phyloP scores from a whole-genome alignment of 805 yeast genomes.

The Wickerhamiella sergipiensis region DNA sequence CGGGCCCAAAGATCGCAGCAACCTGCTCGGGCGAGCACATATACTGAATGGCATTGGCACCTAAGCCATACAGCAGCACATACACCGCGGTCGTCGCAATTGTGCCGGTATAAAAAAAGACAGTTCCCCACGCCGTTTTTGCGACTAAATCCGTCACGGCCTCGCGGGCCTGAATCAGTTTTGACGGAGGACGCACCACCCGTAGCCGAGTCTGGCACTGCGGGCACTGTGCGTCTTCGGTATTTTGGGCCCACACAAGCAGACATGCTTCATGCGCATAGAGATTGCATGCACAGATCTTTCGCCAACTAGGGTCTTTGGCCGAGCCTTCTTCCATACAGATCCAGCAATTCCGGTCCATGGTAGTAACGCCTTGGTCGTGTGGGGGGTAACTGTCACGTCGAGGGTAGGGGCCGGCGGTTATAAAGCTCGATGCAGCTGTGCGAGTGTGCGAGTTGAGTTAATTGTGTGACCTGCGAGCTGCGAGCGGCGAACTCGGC shows the following conservation, averaged over 20 bases:
- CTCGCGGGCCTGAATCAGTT: neutral
- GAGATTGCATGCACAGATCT: conserved; percentile 34
- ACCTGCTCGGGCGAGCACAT: conserved; percentile 21
- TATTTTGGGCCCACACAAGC: conserved; percentile 28
- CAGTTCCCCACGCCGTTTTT: conserved; percentile 4
- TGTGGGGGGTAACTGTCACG: neutral
- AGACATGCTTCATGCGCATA: conserved; percentile 35
- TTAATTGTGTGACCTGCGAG: too few relatives aligned
- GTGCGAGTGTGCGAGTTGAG: too few relatives aligned
- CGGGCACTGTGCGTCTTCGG: conserved; percentile 23
- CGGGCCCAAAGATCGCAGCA: conserved; percentile 13
- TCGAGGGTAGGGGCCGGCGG: neutral
- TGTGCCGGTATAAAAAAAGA: conserved; percentile 1
- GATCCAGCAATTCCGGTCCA: conserved; percentile 7
- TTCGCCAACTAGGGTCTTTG: conserved; percentile 27
- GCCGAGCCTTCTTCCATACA: neutral
- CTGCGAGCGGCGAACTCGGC: too few relatives aligned
- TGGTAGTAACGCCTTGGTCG: neutral
- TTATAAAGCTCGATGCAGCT: too few relatives aligned
- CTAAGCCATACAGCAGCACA: conserved; percentile 19
- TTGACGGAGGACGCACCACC: conserved; percentile 3
- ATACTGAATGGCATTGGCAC: conserved; percentile 18
- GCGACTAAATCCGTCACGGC: neutral
- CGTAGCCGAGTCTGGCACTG: conserved; percentile 21
- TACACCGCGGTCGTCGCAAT: conserved; percentile 8